Percentiles rank a stretch among this genome's conserved stretches.
phyloP scores from a whole-genome alignment of 768 basidiomycete species.

The Russula vinacea region DNA sequence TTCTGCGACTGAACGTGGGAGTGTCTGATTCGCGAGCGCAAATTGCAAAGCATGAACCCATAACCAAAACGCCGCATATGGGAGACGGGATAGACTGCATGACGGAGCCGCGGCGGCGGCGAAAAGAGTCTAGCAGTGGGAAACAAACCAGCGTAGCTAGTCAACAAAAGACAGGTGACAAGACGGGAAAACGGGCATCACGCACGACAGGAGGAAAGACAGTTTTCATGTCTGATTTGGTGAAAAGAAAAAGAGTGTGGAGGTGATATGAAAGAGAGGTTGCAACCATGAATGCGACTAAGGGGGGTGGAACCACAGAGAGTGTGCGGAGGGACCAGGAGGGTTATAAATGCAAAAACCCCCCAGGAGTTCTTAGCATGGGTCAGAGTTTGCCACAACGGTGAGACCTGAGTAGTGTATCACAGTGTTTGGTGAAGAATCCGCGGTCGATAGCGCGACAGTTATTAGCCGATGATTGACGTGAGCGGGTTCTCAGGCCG shows the following conservation, averaged over 20 bases:
- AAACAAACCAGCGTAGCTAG: not conserved
- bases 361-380: not conserved
- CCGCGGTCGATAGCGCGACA: not conserved
- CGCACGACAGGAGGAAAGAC: constrained; percentile 32
- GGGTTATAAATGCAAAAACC: not conserved
- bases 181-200: not conserved
- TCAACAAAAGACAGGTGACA: not conserved
- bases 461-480: too few relatives aligned
- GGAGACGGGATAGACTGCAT: constrained; percentile 13
- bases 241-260: constrained; percentile 33
- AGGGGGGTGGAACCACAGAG: not conserved
- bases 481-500: too few relatives aligned
- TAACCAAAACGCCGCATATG: constrained; percentile 32
- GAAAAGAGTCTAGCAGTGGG: constrained; percentile 19
- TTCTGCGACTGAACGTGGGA: constrained; percentile 30
- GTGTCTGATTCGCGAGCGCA: constrained; percentile 36
- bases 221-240: constrained; percentile 33
- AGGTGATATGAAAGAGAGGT: not conserved
- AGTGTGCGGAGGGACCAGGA: not conserved
- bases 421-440: not conserved
- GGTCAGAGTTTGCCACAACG: not conserved
- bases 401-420: not conserved
- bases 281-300: constrained; percentile 1
- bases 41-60: constrained; percentile 37
- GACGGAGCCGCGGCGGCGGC: constrained; percentile 26